These are phyloP conservation scores for Kwoniella shivajii DNA, from an alignment of 1,284 basidiomycete genomes.

Conservation along the genomic window DNA sequence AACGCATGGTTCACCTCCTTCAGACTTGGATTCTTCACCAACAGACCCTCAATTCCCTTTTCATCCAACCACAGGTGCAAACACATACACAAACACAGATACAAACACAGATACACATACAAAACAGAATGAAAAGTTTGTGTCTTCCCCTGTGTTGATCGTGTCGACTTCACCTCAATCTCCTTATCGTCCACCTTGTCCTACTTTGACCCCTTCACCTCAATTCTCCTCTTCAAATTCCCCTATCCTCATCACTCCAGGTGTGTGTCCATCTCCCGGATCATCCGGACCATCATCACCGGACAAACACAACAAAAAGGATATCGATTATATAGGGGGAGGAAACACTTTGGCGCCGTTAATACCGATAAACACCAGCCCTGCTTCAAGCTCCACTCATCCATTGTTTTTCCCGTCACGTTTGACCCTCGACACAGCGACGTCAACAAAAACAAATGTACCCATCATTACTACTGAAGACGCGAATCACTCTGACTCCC, in stretches of 20 bases:
- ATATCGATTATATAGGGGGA: not conserved
- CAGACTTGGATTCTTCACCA: constrained; percentile 8
- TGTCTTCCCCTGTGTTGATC: constrained; percentile 4
- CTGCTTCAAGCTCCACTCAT: constrained; percentile 9
- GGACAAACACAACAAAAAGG: not conserved
- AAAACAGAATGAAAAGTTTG: not conserved
- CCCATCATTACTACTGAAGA: not conserved
- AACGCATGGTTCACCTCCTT: not conserved
- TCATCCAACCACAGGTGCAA: not conserved
- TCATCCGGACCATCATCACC: not conserved
- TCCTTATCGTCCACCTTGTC: constrained; percentile 16
- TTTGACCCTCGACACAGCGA: not conserved
- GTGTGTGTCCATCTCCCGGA: not conserved
- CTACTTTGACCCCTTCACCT: constrained; percentile 16
- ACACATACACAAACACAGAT: not conserved
- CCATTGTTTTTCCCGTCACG: constrained; percentile 5
- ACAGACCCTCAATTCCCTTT: constrained; percentile 14
- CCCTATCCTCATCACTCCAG: constrained; percentile 13
- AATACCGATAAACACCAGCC: not conserved
- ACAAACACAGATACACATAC: not conserved
- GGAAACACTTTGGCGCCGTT: constrained; percentile 8
- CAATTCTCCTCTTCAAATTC: constrained; percentile 8
- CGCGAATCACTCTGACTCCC: not conserved
- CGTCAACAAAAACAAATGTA: constrained; percentile 4
- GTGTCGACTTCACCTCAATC: constrained; percentile 3